phyloP scores from a whole-genome alignment of 345 rosid species.

The Camelina sativa region DNA sequence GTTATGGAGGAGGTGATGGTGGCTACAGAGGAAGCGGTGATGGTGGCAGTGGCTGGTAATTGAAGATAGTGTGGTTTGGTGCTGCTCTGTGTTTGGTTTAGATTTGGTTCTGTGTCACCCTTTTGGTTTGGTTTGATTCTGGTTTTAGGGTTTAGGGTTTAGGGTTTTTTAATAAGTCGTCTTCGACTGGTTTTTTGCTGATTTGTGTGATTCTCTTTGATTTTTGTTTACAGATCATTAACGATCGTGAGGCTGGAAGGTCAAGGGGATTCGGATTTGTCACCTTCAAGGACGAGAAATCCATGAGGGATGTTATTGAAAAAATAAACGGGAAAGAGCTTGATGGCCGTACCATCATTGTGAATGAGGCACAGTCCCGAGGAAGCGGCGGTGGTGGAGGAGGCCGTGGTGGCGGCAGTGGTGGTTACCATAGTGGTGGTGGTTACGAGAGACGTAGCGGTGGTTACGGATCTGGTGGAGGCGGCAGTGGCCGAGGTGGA shows the following conservation, averaged over 20 bases:
- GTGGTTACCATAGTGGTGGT: conserved; percentile 41
- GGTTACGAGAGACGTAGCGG: conserved; percentile 20
- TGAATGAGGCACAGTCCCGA: conserved; percentile 88
- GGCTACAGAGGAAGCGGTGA: too few relatives aligned
- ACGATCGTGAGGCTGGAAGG: too few relatives aligned
- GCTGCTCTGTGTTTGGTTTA: too few relatives aligned
- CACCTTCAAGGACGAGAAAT: too few relatives aligned
- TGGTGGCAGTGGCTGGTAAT: too few relatives aligned
- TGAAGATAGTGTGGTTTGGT: too few relatives aligned
- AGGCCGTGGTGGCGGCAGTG: conserved; percentile 50
- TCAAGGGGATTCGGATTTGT: too few relatives aligned
- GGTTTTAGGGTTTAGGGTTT: too few relatives aligned
- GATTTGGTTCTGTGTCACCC: too few relatives aligned
- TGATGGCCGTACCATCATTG: conserved; percentile 77
- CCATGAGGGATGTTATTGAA: conserved; percentile 41
- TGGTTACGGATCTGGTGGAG: conserved; percentile 42
- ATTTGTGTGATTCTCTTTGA: neutral
- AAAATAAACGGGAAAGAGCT: conserved; percentile 86
- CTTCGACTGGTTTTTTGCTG: neutral
- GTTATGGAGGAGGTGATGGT: too few relatives aligned
- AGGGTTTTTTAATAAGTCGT: too few relatives aligned
- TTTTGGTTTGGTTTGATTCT: too few relatives aligned
- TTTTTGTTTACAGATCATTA: conserved; percentile 46
- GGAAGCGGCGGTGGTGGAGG: conserved; percentile 53
- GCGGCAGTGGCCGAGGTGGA: conserved; percentile 37